Percentiles rank a stretch among this genome's conserved stretches.
These are phyloP conservation scores for Sporobolomyces pararoseus DNA, from an alignment of 768 basidiomycete genomes.

Conservation along the genomic window DNA sequence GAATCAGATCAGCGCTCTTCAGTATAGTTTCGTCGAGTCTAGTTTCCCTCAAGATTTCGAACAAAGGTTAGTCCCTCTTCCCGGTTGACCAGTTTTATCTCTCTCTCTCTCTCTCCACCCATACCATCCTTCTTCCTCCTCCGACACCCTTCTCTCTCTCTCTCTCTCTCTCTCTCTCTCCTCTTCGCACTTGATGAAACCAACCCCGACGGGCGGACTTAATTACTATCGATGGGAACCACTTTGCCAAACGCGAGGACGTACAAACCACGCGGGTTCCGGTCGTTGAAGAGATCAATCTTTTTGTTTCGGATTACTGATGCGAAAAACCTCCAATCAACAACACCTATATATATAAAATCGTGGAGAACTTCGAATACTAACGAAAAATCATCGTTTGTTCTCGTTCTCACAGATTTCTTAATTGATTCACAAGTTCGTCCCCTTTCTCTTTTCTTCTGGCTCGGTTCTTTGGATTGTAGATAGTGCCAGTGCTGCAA, in stretches of 20 bases:
- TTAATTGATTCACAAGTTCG: too few species aligned
- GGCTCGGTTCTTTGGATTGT: too few species aligned
- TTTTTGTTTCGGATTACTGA: conserved; percentile 33
- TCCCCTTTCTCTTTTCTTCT: too few species aligned
- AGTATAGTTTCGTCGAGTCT: too few species aligned
- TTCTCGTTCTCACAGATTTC: too few species aligned
- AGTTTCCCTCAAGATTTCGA: too few species aligned
- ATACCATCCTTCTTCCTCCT: not conserved
- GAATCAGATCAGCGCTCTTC: too few species aligned
- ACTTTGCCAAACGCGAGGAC: conserved; percentile 26
- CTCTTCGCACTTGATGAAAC: conserved; percentile 30
- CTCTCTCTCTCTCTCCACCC: not conserved
- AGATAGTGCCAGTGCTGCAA: too few species aligned
- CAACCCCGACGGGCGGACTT: conserved; percentile 38
- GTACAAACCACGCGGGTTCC: conserved; percentile 36
- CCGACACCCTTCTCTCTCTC: not conserved
- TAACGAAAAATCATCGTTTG: too few species aligned
- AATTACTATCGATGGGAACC: conserved; percentile 16
- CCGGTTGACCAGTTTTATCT: too few species aligned
- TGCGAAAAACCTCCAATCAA: not conserved
- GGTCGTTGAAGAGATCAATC: conserved; percentile 35
- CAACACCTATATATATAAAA: not conserved
- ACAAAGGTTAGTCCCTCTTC: too few species aligned
- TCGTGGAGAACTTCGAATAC: not conserved
- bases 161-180: not conserved